Evolutionary conservation across 164 flowering plant species (phyloP).

Genomic region (Santalum album): DNA sequence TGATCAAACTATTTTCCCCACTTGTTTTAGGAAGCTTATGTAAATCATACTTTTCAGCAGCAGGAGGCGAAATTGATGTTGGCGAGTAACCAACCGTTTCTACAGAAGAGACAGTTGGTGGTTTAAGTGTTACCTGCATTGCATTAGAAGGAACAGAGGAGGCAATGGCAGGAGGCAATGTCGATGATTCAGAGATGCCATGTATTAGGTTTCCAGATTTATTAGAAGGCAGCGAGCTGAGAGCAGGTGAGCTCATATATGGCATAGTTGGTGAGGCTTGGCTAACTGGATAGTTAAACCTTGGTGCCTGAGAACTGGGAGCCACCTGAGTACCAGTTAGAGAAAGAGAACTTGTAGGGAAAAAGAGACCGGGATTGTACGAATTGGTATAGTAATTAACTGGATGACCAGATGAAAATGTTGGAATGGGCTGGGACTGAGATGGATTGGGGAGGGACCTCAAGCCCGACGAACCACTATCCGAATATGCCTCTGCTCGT

Average conservation of each 20-base stretch:
- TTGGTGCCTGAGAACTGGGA: constrained; percentile 46
- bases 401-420: constrained; percentile 43
- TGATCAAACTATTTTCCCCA: constrained; percentile 19
- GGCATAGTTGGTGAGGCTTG: constrained; percentile 35
- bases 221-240: constrained; percentile 19
- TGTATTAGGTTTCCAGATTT: constrained; percentile 25
- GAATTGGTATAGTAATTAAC: constrained; percentile 44
- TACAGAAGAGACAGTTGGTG: constrained; percentile 24
- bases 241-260: constrained; percentile 26
- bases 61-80: constrained; percentile 16
- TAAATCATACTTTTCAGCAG: constrained; percentile 34
- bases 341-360: constrained; percentile 35
- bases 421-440: constrained; percentile 57
- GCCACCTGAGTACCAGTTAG: constrained; percentile 40
- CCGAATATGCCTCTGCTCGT: constrained; percentile 34
- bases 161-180: constrained; percentile 16
- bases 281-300: constrained; percentile 22
- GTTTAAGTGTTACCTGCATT: constrained; percentile 41
- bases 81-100: constrained; percentile 32
- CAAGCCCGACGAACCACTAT: constrained; percentile 37
- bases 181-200: constrained; percentile 19
- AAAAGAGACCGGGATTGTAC: constrained; percentile 38
- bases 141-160: constrained; percentile 20
- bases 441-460: constrained; percentile 44
- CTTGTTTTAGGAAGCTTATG: constrained; percentile 17